Evolutionary conservation across 345 rosid species (phyloP), one percentile per base, ranked within the genome.

Genomic region (Lumnitzera littorea): DNA sequence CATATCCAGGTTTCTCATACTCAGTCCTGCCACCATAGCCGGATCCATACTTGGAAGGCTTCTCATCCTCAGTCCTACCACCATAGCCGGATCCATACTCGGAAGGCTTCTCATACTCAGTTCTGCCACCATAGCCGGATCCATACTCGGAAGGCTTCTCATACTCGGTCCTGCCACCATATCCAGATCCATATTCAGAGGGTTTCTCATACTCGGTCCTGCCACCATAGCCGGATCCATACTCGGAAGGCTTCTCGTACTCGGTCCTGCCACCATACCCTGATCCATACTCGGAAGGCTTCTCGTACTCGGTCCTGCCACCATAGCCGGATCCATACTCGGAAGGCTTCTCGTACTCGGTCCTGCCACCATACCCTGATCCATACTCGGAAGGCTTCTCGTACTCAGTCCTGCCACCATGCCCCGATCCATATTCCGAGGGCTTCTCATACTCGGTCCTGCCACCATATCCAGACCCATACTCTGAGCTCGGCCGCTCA

Each of bases 181-280:
- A 68, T 0, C 67, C 82, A 2, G 76, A 68, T 47, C 74, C 70
- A 36, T 70, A 55, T 5, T 64, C 75, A 2, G 76, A 48, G 5
- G 68, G 60, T 24, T 64, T 46, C 31, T 52, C 52, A 1, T 46
- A 51, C 57, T 61, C 74, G 5, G 63, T 46, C 11, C 25, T 58
- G 53, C 80, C 36, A 1, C 82, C 76, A 50, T 74, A 69, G 1
- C 78, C 83, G 12, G 80, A 72, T 4, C 77, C 91, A 20, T 73
- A 78, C 11, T 60, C 85, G 0, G 80, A 50, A 59, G 81, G 66
- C 50, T n/a, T 24, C 3, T 67, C 74, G 10, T 47, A 36, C 11
- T 81, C 75, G 0, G 74, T 63, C 23, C 5, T 73, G 51, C 81
- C 46, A 0, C 80, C 75, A 27, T 73, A 60, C 1, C 80, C 87